Percentiles rank a stretch among this genome's conserved stretches.
phyloP scores from a whole-genome alignment of 495 filamentous ascomycete species.

The Hypoxylon rickii region DNA sequence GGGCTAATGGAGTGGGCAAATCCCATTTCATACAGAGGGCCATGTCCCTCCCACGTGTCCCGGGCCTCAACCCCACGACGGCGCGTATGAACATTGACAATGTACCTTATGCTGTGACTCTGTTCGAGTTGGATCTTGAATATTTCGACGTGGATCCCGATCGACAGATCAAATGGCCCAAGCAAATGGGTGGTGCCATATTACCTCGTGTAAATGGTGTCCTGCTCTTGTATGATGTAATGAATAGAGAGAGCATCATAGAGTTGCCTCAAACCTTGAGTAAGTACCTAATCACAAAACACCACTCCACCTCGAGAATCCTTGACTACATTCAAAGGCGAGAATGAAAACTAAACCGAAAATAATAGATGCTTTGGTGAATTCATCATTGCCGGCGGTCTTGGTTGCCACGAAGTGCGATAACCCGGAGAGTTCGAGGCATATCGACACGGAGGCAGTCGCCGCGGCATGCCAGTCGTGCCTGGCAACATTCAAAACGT shows the following conservation, averaged over 20 bases:
- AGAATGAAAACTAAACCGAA: conserved; percentile 11
- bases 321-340: too few relatives aligned
- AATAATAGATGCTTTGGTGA: conserved; percentile 72
- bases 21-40: conserved; percentile 85
- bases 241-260: conserved; percentile 69
- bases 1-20: conserved; percentile 81
- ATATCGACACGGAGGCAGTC: conserved; percentile 63
- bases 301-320: too few relatives aligned
- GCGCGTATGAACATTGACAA: conserved; percentile 80
- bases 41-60: conserved; percentile 66
- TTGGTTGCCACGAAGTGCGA: conserved; percentile 89
- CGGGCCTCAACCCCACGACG: conserved; percentile 58
- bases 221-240: conserved; percentile 84
- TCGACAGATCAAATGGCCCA: conserved; percentile 78
- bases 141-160: conserved; percentile 69
- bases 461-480: conserved; percentile 63
- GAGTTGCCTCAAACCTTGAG: conserved; percentile 71
- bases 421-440: conserved; percentile 59
- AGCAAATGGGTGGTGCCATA: conserved; percentile 65
- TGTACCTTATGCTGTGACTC: conserved; percentile 72
- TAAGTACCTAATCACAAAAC: too few relatives aligned
- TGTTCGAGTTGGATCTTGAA: conserved; percentile 76
- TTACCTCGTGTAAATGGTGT: conserved; percentile 80
- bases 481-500: conserved; percentile 74
- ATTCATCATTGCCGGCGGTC: conserved; percentile 69